A percentile compares a stretch with the other conserved stretches of the same genome.
phyloP scores from a whole-genome alignment of 2,329 filamentous ascomycete species.

The Stagonosporopsis vannaccii region DNA sequence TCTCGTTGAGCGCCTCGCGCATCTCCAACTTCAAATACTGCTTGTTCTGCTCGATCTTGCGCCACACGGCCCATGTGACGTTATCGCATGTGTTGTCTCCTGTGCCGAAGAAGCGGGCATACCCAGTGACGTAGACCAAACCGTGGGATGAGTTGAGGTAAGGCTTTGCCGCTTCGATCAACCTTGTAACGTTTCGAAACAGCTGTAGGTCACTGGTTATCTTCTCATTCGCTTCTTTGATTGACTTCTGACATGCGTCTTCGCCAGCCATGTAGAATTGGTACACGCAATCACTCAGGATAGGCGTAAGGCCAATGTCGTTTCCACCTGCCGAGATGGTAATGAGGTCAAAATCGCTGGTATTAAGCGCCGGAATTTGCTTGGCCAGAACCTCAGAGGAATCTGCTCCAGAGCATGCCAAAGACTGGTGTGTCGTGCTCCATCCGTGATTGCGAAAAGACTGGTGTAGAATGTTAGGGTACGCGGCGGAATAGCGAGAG shows the following conservation, averaged over 20 bases:
- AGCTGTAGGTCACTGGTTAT: slow-evolving; percentile 30
- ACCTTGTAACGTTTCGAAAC: slow-evolving; percentile 25
- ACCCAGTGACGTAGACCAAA: slow-evolving; percentile 40
- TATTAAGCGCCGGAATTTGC: slow-evolving; percentile 31
- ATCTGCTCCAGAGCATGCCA: slow-evolving; percentile 42
- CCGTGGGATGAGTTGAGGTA: slow-evolving; percentile 34
- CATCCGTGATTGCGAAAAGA: slow-evolving; percentile 19
- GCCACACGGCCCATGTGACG: slow-evolving; percentile 43
- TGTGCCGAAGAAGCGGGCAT: slow-evolving; percentile 41
- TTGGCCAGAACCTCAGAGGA: slow-evolving; percentile 32
- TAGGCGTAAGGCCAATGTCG: slow-evolving; percentile 37
- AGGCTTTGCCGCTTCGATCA: slow-evolving; percentile 30
- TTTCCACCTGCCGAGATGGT: slow-evolving; percentile 45
- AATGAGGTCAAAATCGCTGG: slow-evolving; percentile 32
- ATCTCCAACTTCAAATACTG: slow-evolving; percentile 37
- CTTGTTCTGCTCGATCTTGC: slow-evolving; percentile 26
- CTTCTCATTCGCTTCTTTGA: slow-evolving; percentile 26
- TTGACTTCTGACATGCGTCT: slow-evolving; percentile 32
- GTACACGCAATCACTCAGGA: slow-evolving; percentile 42
- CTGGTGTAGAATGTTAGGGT: slow-evolving; percentile 36
- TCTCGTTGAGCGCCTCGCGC: slow-evolving; percentile 34
- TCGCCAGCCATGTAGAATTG: slow-evolving; percentile 38
- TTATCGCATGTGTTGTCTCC: slow-evolving; percentile 37
- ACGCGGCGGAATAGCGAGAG: slow-evolving; percentile 37
- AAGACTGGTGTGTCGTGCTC: slow-evolving; percentile 34